Evolutionary conservation across 495 filamentous ascomycete genomes (phyloP), one percentile per base, ranked within the genome.

Genomic region (Xylaria castorea): DNA sequence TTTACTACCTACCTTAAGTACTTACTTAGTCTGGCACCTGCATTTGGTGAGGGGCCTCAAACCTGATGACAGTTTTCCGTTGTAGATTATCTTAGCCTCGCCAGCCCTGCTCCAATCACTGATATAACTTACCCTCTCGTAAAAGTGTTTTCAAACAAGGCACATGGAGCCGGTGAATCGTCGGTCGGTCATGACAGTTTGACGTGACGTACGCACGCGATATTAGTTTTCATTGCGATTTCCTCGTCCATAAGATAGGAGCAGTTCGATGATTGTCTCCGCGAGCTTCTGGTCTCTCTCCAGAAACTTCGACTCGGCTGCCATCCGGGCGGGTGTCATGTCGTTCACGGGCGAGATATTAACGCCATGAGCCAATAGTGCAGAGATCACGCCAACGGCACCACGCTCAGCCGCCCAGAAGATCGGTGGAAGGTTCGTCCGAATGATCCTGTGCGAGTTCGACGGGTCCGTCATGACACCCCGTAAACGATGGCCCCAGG

Each of bases 231-330:
- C 22, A 53, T 25, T 25, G 18, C 50, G 22, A 53, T 53, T n/a
- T 25, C 50, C 50, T 53, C 20, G 20, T n/a, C 50, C 50, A 53
- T n/a, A n/a, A 53, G 50, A 53, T n/a, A 53, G 20, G 7, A 53
- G 50, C 50, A 53, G 5, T 53, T 53, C 50, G 7, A 53, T 25
- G 20, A 53, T 53, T n/a, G 50, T 53, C 22, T 53, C 50, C 18
- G 22, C 50, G 20, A 25, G 50, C 22, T 53, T 53, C 50, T 25
- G 22, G 50, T 53, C 50, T 53, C 22, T 53, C 22, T 53, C 50
- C 20, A 53, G 50, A 53, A 53, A 53, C 22, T 53, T 53, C 50
- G 50, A 53, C 22, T 53, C 50, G 50, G 50, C 50, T n/a, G 50
- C 50, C 50, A 53, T 53, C 50, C 50, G 18, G 18, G 50, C 22